Evolutionary conservation across 805 yeast genomes (phyloP).

Genomic region (Saccharomycopsis oosterbeekiorum): DNA sequence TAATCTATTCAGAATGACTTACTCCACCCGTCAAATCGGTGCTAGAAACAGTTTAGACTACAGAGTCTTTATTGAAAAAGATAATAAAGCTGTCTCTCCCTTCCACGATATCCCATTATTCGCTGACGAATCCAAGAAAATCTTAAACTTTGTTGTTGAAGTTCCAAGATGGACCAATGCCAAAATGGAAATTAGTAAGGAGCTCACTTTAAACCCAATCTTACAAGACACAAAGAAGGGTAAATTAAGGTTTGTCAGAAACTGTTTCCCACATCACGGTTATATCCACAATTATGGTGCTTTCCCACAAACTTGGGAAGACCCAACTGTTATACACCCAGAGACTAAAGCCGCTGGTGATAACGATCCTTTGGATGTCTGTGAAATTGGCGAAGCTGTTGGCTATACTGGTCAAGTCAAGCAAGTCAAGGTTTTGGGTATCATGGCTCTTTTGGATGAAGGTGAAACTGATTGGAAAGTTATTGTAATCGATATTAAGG

Average conservation of each 20-base stretch:
- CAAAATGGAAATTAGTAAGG: conserved; percentile 89
- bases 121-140: conserved; percentile 86
- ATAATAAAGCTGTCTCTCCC: conserved; percentile 90
- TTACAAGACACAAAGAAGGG: conserved; percentile 97
- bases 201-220: conserved; percentile 78
- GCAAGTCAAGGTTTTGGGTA: conserved; percentile 87
- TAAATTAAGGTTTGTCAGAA: conserved; percentile 88
- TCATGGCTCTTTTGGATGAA: conserved; percentile 89
- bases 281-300: conserved; percentile 98
- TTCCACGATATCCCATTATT: conserved; percentile 91
- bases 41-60: conserved; percentile 92
- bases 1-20: conserved; percentile 40
- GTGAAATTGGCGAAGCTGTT: conserved; percentile 68
- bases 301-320: conserved; percentile 91
- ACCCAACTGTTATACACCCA: conserved; percentile 52
- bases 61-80: conserved; percentile 84
- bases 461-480: conserved; percentile 91
- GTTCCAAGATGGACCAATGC: conserved; percentile 99
- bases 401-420: conserved; percentile 64
- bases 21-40: conserved; percentile 87
- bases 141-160: conserved; percentile 87
- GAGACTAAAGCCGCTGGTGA: conserved; percentile 68
- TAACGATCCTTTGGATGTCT: conserved; percentile 78
- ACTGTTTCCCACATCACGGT: conserved; percentile 98
- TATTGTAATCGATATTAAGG: conserved; percentile 77